Base-by-base conservation (phyloP, 495 filamentous ascomycete genomes). In the Lasiosphaeriaceae sp. region DNA sequence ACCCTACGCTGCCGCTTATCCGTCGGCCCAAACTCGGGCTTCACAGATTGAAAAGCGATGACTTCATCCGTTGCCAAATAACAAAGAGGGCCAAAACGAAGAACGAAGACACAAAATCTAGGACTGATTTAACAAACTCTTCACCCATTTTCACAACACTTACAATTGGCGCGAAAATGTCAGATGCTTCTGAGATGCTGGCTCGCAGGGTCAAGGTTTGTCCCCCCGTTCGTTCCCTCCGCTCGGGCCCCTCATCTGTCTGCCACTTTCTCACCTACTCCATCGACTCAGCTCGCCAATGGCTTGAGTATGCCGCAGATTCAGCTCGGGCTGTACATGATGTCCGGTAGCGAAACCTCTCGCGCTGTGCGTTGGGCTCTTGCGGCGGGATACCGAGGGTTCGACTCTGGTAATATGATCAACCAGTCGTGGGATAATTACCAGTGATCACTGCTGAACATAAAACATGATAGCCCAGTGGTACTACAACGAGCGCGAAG, bases 321-420 rank as follows among this genome's bases (percentile, higher is more conserved):
- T 57, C 85, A 89, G 48, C 76, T 88, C 0, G 86, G 86, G 12
- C 80, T 88, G 12, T 90, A 88, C 69, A 68, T 82, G 71, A 82
- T 82, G 56, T 77, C 71, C 14, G 79, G 81, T 12, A 59, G 63
- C 23, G 80, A 83, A 59, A 76, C 79, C 3, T 65, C 60, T 11
- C 50, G 69, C 35, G 69, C 80, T 19, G 80, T 86, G 7, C 65
- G 65, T 37, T 74, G 71, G 61, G 83, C 84, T 14, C 72, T 86
- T 1, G 68, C 71, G 29, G 72, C 67, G 29, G 68, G 79, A 24
- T 75, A 75, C 59, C 69, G 67, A 20, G 66, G 73, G 2, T 73
- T 89, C 53, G 86, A 89, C 62, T 80, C 26, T 31, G 26, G 26
- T 31, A 31, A 4, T 31, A 4, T 31, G 4, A 3, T 31, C 26